Percentiles rank a stretch among this genome's conserved stretches.
phyloP scores from a whole-genome alignment of 2,329 filamentous ascomycete genomes.

The Albophoma yamanashiensis region DNA sequence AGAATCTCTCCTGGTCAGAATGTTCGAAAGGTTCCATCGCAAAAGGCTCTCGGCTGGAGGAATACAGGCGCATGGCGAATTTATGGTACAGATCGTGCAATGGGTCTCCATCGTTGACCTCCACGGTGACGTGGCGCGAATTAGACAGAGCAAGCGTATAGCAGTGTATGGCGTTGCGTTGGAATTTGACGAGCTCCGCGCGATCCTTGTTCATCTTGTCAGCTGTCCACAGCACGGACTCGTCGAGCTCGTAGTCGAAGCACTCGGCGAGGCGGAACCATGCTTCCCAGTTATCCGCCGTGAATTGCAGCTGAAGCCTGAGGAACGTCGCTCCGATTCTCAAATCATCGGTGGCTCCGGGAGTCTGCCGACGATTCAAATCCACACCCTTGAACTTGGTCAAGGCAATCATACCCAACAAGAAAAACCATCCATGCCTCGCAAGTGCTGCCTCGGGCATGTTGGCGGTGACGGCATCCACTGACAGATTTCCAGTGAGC shows the following conservation, averaged over 20 bases:
- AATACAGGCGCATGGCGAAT: constrained; percentile 51
- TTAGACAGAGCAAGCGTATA: constrained; percentile 53
- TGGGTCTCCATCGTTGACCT: constrained; percentile 37
- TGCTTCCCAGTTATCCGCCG: constrained; percentile 73
- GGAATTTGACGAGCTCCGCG: constrained; percentile 60
- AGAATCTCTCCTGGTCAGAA: constrained; percentile 44
- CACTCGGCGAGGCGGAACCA: constrained; percentile 85
- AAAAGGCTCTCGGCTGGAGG: constrained; percentile 51
- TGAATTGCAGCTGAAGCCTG: constrained; percentile 72
- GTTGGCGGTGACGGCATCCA: constrained; percentile 61
- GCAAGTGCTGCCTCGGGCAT: constrained; percentile 62
- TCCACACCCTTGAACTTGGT: constrained; percentile 68
- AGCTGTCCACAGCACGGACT: constrained; percentile 77
- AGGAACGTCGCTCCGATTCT: constrained; percentile 73
- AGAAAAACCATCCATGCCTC: constrained; percentile 81
- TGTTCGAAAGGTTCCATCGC: constrained; percentile 52
- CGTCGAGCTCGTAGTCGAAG: constrained; percentile 79
- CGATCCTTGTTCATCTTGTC: constrained; percentile 85
- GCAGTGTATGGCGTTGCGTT: constrained; percentile 75
- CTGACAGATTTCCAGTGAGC: constrained; percentile 65
- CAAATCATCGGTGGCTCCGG: constrained; percentile 72
- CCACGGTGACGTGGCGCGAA: constrained; percentile 33
- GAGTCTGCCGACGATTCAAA: constrained; percentile 64
- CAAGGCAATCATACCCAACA: constrained; percentile 79
- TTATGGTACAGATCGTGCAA: constrained; percentile 49